Base-by-base conservation (phyloP, 2,329 filamentous ascomycete species). In the Penicillium sp. region DNA sequence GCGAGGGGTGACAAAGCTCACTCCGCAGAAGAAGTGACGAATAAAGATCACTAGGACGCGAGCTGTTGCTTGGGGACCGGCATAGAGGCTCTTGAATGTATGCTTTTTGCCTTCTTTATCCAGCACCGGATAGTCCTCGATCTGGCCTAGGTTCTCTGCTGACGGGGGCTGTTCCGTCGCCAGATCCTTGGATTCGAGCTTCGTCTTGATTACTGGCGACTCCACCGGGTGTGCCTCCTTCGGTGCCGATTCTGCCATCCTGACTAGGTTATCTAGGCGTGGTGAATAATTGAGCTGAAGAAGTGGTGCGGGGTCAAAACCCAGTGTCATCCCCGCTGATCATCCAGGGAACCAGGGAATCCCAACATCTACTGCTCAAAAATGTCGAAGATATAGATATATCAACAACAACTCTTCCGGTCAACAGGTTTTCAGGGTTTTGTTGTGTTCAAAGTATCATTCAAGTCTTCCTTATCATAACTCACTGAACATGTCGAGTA, bases 1-100 rank as follows among this genome's bases (percentile, higher is more conserved):
- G 21, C 3, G 9, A 8, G 36, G 23, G 42, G 33, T 29, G 29
- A 7, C 42, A 6, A 48, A 29, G 42, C 36, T 70, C 78, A 89
- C 87, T 33, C 87, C 87, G 67, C 88, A 91, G 77, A 89, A 90
- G 72, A 91, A 92, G 73, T 91, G 88, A 42, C 88, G 81, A 52
- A 92, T 79, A 66, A 92, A 91, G 60, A 91, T 83, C 39, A 90
- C 72, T 29, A 92, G 76, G 26, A 89, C 82, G 2, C 84, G 76
- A 16, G 79, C 74, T 12, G 80, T 75, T 1, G 54, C 31, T 7
- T 52, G 38, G 33, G 58, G 51, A 12, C 53, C 56, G 13, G 50
- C 58, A 67, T 85, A 86, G 26, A 89, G 72, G 60, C 80, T 84
- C 69, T 81, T 81, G 70, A 90, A 90, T 0, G 80, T 74, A 41